Evolutionary conservation across 768 basidiomycete species (phyloP), one percentile per base, ranked within the genome.

Genomic region (Panellus pusillus): DNA sequence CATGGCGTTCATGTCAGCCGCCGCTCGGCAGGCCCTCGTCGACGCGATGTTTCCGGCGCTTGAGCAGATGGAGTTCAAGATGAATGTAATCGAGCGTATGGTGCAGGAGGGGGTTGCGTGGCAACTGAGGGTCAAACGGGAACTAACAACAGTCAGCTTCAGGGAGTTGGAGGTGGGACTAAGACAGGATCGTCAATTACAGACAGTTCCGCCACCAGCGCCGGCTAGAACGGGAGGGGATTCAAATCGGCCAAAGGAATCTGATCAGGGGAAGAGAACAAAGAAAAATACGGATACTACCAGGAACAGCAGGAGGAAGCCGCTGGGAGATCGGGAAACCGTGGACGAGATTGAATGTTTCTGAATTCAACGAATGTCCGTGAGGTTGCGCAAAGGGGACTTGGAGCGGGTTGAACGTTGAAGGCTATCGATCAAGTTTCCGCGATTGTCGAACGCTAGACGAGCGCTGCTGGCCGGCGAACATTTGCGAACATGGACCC

Each of bases 61-160:
- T 9, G 61, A 61, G 5, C 61, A 65, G 32, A 68, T 73, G 68
- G 68, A 69, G 6, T 35, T 28, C 29, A 63, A 68, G 15, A 79
- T 80, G 79, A 65, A 71, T 4, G 35, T 49, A 18, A 67, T 82
- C 32, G 72, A 79, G 44, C 51, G 52, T 11, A 63, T 65, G 2
- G 66, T 79, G 9, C 55, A 42, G 51, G 36, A 51, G 20, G 76
- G 79, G 54, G 55, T 79, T 6, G 56, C 53, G 31, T 59, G 63
- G 35, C 74, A 74, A 20, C 63, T 73, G 27, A 3, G 3, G 3
- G 11, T 35, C 7, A 35, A 14, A 7, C 32, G 32, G 32, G 62
- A 52, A 14, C 46, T 66, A 48, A 51, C 39, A 46, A 66, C 58
- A 39, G 19, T 66, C 44, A 61, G 64, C 45, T 42, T 71, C 38